These are phyloP conservation scores for Xylariaceae sp. DNA, from an alignment of 2,329 filamentous ascomycete genomes.

Conservation along the genomic window DNA sequence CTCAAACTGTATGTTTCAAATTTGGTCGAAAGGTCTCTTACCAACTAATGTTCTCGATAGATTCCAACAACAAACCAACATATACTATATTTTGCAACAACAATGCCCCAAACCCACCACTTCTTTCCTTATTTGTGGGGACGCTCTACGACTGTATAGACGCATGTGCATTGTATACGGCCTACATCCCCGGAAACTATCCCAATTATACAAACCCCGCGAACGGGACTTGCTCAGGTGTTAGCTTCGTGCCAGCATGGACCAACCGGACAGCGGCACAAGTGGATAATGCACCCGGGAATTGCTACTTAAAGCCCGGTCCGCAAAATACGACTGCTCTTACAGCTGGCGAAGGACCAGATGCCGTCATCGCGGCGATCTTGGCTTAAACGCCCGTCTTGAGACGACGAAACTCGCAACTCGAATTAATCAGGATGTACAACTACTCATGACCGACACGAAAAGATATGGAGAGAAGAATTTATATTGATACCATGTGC, in stretches of 20 bases:
- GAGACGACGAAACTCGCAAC: too few relatives aligned
- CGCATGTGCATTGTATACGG: conserved; percentile 40
- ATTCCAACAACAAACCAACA: conserved; percentile 32
- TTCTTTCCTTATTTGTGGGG: conserved; percentile 40
- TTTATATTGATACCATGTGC: too few relatives aligned
- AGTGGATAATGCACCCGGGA: conserved; percentile 36
- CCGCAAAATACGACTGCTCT: conserved; percentile 31
- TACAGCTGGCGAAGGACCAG: conserved; percentile 30
- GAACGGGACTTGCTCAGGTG: conserved; percentile 36
- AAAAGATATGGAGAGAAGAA: too few relatives aligned
- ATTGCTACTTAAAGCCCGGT: conserved; percentile 43
- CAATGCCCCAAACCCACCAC: conserved; percentile 35
- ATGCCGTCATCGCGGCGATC: conserved; percentile 36
- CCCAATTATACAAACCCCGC: conserved; percentile 21
- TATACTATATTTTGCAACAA: conserved; percentile 43
- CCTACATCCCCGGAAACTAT: conserved; percentile 27
- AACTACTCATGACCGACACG: too few relatives aligned
- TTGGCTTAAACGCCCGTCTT: too few relatives aligned
- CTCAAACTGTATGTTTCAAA: conserved; percentile 33
- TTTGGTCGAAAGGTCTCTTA: background rate
- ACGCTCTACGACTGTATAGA: conserved; percentile 45
- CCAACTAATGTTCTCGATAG: conserved; percentile 25
- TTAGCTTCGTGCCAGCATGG: conserved; percentile 43
- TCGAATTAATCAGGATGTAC: too few relatives aligned
- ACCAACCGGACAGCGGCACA: conserved; percentile 34